Base-by-base conservation (phyloP, 768 basidiomycete species). In the Sporobolomyces phaffii region DNA sequence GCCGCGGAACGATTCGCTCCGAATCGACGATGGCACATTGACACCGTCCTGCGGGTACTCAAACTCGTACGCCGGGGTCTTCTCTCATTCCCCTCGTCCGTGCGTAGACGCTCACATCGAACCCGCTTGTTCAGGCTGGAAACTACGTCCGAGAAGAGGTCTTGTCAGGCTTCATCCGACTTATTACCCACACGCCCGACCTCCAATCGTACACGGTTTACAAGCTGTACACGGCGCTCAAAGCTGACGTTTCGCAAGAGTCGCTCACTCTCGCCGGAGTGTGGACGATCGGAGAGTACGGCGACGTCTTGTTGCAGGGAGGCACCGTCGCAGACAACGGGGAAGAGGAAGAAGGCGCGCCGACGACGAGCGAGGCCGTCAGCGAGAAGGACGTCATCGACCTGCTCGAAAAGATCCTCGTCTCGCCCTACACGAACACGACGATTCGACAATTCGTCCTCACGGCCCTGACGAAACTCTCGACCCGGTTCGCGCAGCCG, bases 11-110 rank as follows among this genome's bases (percentile, higher is more conserved):
- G 92, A 49, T 98, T 90, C 76, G 94, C 94, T 1, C 96, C 96
- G 0, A 97, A 94, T 78, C 93, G 93, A 78, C 83, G 96, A 70
- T 99, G 94, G 94, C 96, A 99, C 77, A 99, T 99, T 58, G 96
- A 98, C 77, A 98, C 96, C 0, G 90, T 97, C 6, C 79, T 99
- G 52, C 84, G 96, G 33, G 90, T 91, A 3, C 78, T 99, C 68
- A 93, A 92, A 77, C 79, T 97, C 75, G 93, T 94, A 65, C 63
- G 33, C 11, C 22, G 13, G 15, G 3, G 17, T 29, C 24, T 24
- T 0, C 31, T 36, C 24, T 15, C 8, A 5, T 9, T 62, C 10
- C 11, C 29, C 31, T 15, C 18, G 4, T 22, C 33, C 33, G 48
- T n/a, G n/a, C n/a, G 8, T 20, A 44, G n/a, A 33, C 3, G 24